Base-by-base conservation (phyloP, 495 filamentous ascomycete genomes). In the Xylaria castorea region DNA sequence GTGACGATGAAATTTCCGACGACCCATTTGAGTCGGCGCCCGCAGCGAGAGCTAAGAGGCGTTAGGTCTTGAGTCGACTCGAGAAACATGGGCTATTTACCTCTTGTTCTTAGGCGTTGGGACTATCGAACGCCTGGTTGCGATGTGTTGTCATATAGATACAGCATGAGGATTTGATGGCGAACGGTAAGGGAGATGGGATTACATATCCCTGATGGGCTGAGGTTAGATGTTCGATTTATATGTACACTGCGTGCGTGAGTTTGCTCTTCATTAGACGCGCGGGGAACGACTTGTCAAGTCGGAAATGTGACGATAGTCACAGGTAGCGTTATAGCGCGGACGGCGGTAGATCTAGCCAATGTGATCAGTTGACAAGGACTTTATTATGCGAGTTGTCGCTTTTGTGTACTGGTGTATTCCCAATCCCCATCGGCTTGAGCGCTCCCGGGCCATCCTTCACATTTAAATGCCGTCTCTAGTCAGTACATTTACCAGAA, bases 1-100 rank as follows among this genome's bases (percentile, higher is more conserved):
- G 93, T 71, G 92, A 93, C 73, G 93, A 94, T 75, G 92, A 92
- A 70, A 93, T 94, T 6, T 90, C 88, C 1, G 91, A 92, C 69
- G 94, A 97, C 83, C 94, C 92, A 1, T 96, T 97, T 82, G 93
- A 96, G 80, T 76, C 82, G 14, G 81, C 83, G 68, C 85, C 85
- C 2, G 65, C 78, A 8, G 79, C 80, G 36, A 77, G 82, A 68
- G 76, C 50, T 12, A 73, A 74, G 42, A 73, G 73, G 14, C 76
- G 78, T 30, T 80, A 57, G 8, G 25, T 38, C 1, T 5, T 50
- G 5, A 12, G 30, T 16, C 18, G n/a, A 38, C 50, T 60, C 25
- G 18, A 58, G 40, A 5, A 25, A n/a, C 0, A 50, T 38, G 14
- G 18, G 30, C 11, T 9, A 0, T 53, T 67, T 8, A 1, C 64